Evolutionary conservation across 1,284 basidiomycete species (phyloP), one percentile per base, ranked within the genome.

Genomic region (Naganishia sp.): DNA sequence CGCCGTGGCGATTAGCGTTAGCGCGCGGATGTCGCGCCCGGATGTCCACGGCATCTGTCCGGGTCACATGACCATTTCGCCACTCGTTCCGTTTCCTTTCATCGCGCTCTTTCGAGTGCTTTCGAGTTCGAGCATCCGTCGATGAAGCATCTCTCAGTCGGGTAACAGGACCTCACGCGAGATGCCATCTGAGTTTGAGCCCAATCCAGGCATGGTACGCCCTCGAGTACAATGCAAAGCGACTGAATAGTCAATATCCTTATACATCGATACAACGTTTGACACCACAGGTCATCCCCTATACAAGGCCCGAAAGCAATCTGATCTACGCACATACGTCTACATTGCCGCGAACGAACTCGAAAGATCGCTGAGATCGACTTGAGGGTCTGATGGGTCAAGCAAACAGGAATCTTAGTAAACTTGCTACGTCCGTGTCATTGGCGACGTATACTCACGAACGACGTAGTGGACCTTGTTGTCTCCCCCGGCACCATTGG

Each of bases 381-480:
- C 77, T 71, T 79, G 76, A 2, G 79, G 79, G 68, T 79, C 74
- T 76, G 65, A 21, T 57, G 31, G 7, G 35, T 39, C 35, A 13
- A 39, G 35, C 35, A 13, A 2, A 28, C 3, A 13, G 7, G 3
- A 3, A 39, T 13, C 10, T 63, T 28, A 63, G 25, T 9, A 28
- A 23, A 32, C 25, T 28, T 41, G 17, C n/a, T 13, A 18, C 23
- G 23, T 31, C 23, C 18, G 57, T 11, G 18, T 53, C 46, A n/a
- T 28, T 39, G 17, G 15, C 11, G 31, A 41, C 18, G 31, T 35
- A n/a, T 60, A 75, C 72, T 74, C 55, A 77, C 73, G 79, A 35
- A 80, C 78, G 58, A 79, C 75, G 61, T 80, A 80, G 68, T 74
- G 75, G 39, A 80, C 68, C 71, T 79, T 77, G 53, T 73, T 72